Evolutionary conservation across 495 filamentous ascomycete species (phyloP).

Genomic region (Aspergillus diversus): DNA sequence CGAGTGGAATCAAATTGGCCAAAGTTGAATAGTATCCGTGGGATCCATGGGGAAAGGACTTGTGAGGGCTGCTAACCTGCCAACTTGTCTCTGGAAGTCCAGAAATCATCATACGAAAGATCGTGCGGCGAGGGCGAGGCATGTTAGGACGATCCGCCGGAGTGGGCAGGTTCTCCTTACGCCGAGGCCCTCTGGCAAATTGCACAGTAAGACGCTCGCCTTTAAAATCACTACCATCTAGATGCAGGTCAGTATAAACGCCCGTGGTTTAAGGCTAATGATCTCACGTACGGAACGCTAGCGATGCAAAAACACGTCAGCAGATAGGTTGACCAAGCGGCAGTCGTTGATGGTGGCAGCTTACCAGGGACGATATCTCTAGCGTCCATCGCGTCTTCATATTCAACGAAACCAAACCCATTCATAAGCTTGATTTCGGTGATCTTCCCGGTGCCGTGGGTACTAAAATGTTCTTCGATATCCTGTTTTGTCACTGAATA

Average conservation of each 20-base stretch:
- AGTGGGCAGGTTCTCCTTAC: conserved; percentile 73
- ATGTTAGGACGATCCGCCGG: conserved; percentile 68
- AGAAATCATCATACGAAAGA: conserved; percentile 94
- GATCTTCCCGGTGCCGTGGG: conserved; percentile 94
- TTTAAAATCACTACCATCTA: conserved; percentile 98
- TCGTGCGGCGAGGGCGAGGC: conserved; percentile 91
- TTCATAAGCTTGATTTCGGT: conserved; percentile 99
- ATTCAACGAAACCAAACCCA: conserved; percentile 99
- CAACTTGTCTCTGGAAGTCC: conserved; percentile 99
- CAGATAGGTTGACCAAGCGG: not conserved
- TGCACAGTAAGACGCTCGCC: conserved; percentile 95
- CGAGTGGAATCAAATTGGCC: conserved; percentile 27
- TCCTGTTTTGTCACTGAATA: conserved; percentile 87
- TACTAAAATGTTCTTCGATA: conserved; percentile 93
- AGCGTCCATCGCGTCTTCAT: conserved; percentile 96
- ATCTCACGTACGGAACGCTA: conserved; percentile 58
- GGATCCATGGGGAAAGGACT: conserved; percentile 54
- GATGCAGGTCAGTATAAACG: conserved; percentile 26
- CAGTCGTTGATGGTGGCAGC: conserved; percentile 21
- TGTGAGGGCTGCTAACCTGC: conserved; percentile 86
- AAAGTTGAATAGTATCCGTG: conserved; percentile 30
- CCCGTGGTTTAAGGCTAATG: conserved; percentile 17
- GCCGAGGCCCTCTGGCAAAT: conserved; percentile 93
- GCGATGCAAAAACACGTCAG: conserved; percentile 21
- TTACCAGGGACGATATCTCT: conserved; percentile 96